Conservation (phyloP, 306 rosid species). For the Delonix regia region DNA sequence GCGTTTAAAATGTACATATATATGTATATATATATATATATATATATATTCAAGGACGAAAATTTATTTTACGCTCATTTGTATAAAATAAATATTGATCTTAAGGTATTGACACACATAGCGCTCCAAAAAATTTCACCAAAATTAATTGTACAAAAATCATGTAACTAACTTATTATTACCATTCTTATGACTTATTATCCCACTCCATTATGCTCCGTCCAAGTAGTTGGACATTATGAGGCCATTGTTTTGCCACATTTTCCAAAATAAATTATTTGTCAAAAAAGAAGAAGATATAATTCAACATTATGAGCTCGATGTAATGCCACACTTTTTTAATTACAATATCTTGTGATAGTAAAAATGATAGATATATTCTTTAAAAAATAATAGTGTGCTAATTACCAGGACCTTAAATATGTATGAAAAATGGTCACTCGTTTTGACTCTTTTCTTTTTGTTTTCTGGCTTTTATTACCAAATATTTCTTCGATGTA, state of each 20-base stretch:
- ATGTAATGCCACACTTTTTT: neutral
- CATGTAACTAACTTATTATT: neutral
- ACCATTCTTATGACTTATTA: neutral
- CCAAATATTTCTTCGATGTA: neutral
- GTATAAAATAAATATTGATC: too few species aligned
- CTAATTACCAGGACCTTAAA: neutral
- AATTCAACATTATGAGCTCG: neutral
- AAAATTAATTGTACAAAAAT: neutral
- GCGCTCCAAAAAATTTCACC: too few species aligned
- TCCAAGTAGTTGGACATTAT: neutral
- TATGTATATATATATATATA: too few species aligned
- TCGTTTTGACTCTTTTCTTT: too few species aligned
- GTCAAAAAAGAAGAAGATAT: too few species aligned
- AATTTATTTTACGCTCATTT: too few species aligned
- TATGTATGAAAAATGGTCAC: neutral
- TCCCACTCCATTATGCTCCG: neutral
- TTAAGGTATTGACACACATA: too few species aligned
- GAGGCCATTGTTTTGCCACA: neutral
- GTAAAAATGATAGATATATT: too few species aligned
- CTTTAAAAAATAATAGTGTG: too few species aligned
- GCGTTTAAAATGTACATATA: too few species aligned
- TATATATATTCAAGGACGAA: too few species aligned
- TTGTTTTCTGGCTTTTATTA: neutral
- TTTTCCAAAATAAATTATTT: neutral
- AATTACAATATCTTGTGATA: too few species aligned